These are phyloP conservation scores for Diplodia seriata DNA, from an alignment of 2,329 filamentous ascomycete genomes.

Conservation along the genomic window DNA sequence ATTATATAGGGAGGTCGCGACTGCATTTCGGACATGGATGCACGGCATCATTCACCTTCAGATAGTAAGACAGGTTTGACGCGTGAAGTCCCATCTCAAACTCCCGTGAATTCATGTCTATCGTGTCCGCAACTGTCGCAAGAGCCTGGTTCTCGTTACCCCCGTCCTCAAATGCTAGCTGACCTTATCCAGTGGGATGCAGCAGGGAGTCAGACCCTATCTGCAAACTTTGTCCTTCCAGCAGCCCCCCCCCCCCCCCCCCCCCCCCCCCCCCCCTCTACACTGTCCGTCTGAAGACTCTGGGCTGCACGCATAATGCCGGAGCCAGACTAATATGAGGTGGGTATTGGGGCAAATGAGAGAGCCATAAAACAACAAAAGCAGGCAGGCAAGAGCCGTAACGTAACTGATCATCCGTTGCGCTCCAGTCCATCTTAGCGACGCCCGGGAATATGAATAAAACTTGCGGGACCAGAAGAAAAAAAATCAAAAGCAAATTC, in stretches of 20 bases:
- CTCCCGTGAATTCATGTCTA: constrained; percentile 31
- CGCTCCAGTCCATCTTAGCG: constrained; percentile 6
- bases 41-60: background rate
- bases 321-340: background rate
- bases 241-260: no score
- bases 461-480: constrained; percentile 16
- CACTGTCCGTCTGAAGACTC: background rate
- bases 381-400: constrained; percentile 9
- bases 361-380: constrained; percentile 9
- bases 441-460: constrained; percentile 11
- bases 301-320: background rate
- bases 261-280: no score
- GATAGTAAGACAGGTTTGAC: background rate
- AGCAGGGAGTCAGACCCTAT: background rate
- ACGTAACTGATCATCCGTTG: constrained; percentile 5
- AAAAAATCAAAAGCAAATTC: constrained; percentile 14
- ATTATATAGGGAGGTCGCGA: no score
- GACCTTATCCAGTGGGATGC: background rate
- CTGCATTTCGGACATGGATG: background rate
- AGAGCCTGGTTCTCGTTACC: background rate
- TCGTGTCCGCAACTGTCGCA: constrained; percentile 22
- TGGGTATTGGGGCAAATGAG: background rate
- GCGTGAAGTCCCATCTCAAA: constrained; percentile 16
- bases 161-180: constrained; percentile 10
- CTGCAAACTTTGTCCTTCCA: background rate